A percentile compares a stretch with the other conserved stretches of the same genome.
phyloP scores from a whole-genome alignment of 202 grass and related monocot species.

The Carex arenaria region DNA sequence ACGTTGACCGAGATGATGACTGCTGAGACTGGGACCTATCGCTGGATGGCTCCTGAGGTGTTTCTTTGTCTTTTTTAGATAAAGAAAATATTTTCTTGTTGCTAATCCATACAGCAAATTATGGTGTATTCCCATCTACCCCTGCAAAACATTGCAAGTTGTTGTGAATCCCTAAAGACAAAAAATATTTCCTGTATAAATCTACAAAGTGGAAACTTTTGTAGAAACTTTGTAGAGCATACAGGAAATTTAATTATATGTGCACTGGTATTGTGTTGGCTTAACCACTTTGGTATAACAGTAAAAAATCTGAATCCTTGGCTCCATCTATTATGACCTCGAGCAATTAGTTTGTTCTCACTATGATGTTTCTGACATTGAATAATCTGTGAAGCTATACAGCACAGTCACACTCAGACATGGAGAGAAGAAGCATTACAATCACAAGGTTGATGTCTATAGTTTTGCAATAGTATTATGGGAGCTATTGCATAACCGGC shows the following conservation, averaged over 20 bases:
- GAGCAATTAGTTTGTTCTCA: not conserved
- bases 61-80: conserved; percentile 8
- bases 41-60: conserved; percentile 99
- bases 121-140: not conserved
- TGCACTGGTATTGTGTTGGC: not conserved
- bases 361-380: not conserved
- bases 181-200: not conserved
- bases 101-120: not conserved
- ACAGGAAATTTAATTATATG: not conserved
- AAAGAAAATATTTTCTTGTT: not conserved
- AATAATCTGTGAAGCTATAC: conserved; percentile 65
- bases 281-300: not conserved
- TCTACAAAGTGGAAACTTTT: not conserved
- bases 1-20: conserved; percentile 99
- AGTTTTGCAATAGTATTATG: conserved; percentile 97
- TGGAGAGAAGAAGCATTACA: conserved; percentile 99
- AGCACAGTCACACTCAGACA: conserved; percentile 97
- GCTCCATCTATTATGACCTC: not conserved
- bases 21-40: conserved; percentile 96
- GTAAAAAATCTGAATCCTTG: not conserved
- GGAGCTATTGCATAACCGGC: conserved; percentile 89
- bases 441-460: conserved; percentile 99
- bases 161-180: not conserved
- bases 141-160: not conserved
- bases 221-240: not conserved